phyloP scores from a whole-genome alignment of 2,329 filamentous ascomycete species.

The Neopestalotiopsis clavispora region DNA sequence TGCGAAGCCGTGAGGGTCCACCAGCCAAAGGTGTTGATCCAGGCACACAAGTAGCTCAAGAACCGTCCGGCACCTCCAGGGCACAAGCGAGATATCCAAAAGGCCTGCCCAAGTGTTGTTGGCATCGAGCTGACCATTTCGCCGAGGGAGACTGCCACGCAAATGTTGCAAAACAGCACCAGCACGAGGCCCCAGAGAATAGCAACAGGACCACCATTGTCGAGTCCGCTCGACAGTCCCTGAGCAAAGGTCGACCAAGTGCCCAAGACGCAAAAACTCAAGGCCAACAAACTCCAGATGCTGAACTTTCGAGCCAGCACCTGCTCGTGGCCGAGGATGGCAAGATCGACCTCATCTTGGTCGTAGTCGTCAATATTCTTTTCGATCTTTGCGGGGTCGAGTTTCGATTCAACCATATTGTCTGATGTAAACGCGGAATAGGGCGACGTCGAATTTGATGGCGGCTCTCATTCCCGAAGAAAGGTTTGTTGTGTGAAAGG shows the following conservation, averaged over 20 bases:
- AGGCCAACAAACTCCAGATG: constrained; percentile 60
- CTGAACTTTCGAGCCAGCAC: constrained; percentile 52
- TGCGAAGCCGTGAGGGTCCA: constrained; percentile 61
- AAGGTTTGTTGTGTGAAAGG: background rate
- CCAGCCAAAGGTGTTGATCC: constrained; percentile 66
- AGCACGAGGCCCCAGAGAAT: constrained; percentile 61
- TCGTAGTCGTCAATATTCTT: constrained; percentile 3
- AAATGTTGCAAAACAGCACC: constrained; percentile 57
- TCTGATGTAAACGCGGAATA: background rate
- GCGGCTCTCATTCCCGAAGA: constrained; percentile 4
- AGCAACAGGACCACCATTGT: constrained; percentile 57
- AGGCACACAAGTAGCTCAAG: constrained; percentile 60
- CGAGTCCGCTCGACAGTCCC: constrained; percentile 54
- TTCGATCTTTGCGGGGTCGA: constrained; percentile 4
- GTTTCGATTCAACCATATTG: background rate
- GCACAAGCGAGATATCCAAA: constrained; percentile 56
- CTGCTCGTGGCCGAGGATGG: constrained; percentile 45
- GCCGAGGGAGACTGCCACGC: constrained; percentile 59
- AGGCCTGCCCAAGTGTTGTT: constrained; percentile 63
- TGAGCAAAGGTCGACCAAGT: constrained; percentile 65
- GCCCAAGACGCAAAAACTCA: constrained; percentile 61
- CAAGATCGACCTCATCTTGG: constrained; percentile 44
- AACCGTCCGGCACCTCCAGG: constrained; percentile 48
- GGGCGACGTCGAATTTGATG: constrained; percentile 5
- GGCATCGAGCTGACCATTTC: constrained; percentile 64